Conservation (phyloP, 1,284 basidiomycete genomes). For the Cystobasidium pallidum region DNA sequence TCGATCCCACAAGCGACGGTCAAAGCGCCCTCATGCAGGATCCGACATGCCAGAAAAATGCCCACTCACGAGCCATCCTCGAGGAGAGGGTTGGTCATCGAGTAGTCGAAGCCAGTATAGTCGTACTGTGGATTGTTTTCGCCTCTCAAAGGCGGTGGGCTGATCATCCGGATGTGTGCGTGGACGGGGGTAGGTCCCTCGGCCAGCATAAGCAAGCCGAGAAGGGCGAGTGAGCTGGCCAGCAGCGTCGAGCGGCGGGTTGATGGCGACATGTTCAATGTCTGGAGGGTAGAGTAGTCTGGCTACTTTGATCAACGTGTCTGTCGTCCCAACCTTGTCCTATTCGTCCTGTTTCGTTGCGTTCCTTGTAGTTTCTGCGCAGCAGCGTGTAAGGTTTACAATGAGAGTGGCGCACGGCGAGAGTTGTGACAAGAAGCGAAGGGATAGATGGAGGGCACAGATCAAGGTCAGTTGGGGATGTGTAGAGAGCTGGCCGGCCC, state of each 20-base stretch:
- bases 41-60: background rate
- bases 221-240: conserved; percentile 5
- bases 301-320: background rate
- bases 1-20: background rate
- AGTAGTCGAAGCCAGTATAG: conserved; percentile 30
- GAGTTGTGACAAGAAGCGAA: no score
- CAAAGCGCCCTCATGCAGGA: background rate
- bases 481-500: background rate
- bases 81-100: conserved; percentile 30
- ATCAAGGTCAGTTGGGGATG: no score
- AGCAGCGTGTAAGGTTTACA: background rate
- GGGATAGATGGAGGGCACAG: no score
- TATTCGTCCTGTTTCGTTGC: background rate
- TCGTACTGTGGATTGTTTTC: conserved; percentile 32
- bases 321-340: background rate
- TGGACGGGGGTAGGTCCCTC: conserved; percentile 8
- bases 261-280: background rate
- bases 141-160: conserved; percentile 32
- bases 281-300: conserved; percentile 10
- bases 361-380: background rate
- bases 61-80: conserved; percentile 35
- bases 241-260: conserved; percentile 9
- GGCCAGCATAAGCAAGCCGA: conserved; percentile 10
- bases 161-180: conserved; percentile 28
- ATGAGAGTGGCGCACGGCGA: no score